These are phyloP conservation scores for Pseudogymnoascus sp. DNA, from an alignment of 2,329 filamentous ascomycete genomes.

Conservation along the genomic window DNA sequence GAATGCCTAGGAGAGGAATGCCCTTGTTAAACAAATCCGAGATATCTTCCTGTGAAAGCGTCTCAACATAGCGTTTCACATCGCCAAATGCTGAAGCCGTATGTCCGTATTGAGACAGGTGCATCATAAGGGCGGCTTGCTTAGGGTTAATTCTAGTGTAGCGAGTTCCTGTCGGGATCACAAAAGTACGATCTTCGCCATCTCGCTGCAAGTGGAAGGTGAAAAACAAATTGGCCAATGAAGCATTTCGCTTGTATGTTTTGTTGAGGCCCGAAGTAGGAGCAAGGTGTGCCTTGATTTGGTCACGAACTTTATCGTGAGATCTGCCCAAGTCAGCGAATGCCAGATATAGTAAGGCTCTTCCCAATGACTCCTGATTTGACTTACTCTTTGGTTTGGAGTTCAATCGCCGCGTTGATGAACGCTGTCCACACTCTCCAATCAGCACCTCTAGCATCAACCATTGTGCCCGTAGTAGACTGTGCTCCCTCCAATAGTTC, in stretches of 20 bases:
- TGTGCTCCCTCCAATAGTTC: conserved; percentile 23
- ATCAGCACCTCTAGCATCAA: conserved; percentile 25
- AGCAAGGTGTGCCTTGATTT: conserved; percentile 25
- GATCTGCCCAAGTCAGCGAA: neutral
- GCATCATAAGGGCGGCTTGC: conserved; percentile 19
- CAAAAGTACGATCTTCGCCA: neutral
- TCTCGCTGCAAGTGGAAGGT: neutral
- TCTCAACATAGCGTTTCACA: conserved; percentile 22
- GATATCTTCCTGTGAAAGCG: neutral
- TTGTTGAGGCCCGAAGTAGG: conserved; percentile 25
- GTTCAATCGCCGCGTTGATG: conserved; percentile 21
- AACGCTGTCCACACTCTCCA: conserved; percentile 28
- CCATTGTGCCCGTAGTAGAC: conserved; percentile 19
- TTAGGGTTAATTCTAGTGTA: neutral
- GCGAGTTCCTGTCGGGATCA: neutral
- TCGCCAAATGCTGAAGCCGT: conserved; percentile 26
- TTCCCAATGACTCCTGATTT: conserved; percentile 8
- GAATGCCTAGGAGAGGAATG: neutral
- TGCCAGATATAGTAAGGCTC: neutral
- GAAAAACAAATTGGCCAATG: conserved; percentile 18
- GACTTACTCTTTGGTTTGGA: conserved; percentile 20
- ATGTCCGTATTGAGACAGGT: conserved; percentile 23
- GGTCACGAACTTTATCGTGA: conserved; percentile 16
- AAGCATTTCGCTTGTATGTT: conserved; percentile 28
- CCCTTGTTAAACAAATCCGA: neutral